phyloP scores from a whole-genome alignment of 768 basidiomycete species.

The Psilocybe tampanensis region DNA sequence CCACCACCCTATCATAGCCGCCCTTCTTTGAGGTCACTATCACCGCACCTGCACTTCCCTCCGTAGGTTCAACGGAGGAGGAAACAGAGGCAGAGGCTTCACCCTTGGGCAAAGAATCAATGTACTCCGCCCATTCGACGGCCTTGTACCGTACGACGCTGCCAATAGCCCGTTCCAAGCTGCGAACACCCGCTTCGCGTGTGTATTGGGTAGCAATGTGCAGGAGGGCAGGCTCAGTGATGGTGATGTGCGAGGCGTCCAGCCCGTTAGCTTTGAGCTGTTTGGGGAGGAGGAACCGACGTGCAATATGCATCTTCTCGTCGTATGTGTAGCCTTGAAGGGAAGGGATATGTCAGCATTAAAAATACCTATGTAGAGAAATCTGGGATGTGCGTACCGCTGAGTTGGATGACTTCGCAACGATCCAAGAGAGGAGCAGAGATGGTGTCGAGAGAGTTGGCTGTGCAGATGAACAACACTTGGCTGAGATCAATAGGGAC shows the following conservation, averaged over 20 bases:
- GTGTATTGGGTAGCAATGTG: constrained; percentile 82
- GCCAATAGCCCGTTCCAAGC: constrained; percentile 84
- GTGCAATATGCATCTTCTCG: constrained; percentile 91
- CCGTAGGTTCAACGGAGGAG: neutral
- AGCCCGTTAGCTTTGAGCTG: constrained; percentile 83
- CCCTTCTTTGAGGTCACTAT: constrained; percentile 24
- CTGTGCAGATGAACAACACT: constrained; percentile 91
- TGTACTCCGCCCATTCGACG: constrained; percentile 82
- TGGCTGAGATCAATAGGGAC: constrained; percentile 87
- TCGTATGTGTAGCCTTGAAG: constrained; percentile 76
- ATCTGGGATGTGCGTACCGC: constrained; percentile 59
- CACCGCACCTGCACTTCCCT: constrained; percentile 7
- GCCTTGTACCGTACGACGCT: constrained; percentile 90
- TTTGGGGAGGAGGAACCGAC: constrained; percentile 86
- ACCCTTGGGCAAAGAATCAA: constrained; percentile 41
- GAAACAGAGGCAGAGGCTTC: constrained; percentile 5
- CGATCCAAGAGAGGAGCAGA: constrained; percentile 86
- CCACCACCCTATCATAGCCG: constrained; percentile 62
- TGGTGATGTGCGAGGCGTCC: constrained; percentile 53
- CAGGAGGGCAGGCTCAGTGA: constrained; percentile 72
- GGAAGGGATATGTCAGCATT: neutral
- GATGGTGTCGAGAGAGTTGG: constrained; percentile 89
- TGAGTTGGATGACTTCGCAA: constrained; percentile 84
- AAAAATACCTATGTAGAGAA: no score
- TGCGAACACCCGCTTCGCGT: constrained; percentile 91